Base-by-base conservation (phyloP, 1,284 basidiomycete species). In the Stereum hirsutum region DNA sequence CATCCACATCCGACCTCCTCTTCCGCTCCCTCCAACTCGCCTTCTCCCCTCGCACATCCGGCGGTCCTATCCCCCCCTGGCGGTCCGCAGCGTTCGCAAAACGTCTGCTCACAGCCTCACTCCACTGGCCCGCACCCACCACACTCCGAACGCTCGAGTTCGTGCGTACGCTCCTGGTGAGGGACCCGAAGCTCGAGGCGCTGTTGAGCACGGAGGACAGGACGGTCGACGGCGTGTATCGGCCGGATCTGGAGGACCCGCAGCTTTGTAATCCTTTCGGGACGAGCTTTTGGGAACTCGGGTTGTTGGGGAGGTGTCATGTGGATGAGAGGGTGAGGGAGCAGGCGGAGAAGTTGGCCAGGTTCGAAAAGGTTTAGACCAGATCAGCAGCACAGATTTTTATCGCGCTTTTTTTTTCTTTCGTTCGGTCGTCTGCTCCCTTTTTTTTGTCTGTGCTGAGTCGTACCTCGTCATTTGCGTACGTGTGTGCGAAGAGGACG, bases 71-170 rank as follows among this genome's bases (percentile, higher is more conserved):
- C 2, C 80, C 92, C 2, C 73, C 89, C 12, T 85, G 82, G 72
- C 81, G 92, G 49, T 74, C 81, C 20, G 89, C 91, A 17, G 89
- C 94, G 2, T 98, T 99, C 60, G 75, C 87, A 44, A 98, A 98
- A 65, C 85, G 96, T 21, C 71, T 99, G 32, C 68, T 92, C 23
- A 77, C 75, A 38, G 81, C 82, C 21, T 78, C 83, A 11, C 68
- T 97, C 37, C 79, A 87, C 55, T 89, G 91, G 78, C 78, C 94
- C 0, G 70, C 89, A 1, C 55, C 62, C 2, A 73, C 76, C 8
- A 75, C 80, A 17, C 62, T 82, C 37, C 80, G 82, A 34, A 68
- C 83, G 14, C 61, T 98, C 25, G 74, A 75, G 23, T 88, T 95
- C 51, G 79, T 94, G 6, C 67, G 68, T 33, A 69, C 68, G 40